Evolutionary conservation across 2,329 filamentous ascomycete species (phyloP).

Genomic region (Colletotrichum sojae): DNA sequence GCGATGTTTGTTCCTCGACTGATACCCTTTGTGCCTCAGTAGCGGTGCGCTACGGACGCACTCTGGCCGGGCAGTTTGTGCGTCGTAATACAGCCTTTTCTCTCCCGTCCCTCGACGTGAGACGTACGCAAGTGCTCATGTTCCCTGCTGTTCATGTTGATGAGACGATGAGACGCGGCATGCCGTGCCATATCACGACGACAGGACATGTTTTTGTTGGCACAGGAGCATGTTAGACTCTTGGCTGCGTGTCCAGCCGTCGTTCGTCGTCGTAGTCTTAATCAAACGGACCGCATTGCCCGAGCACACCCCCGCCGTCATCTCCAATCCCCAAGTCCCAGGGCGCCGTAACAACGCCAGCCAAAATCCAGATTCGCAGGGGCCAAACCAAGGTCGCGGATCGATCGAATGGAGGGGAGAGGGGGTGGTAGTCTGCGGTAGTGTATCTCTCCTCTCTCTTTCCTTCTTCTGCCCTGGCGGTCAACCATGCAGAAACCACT

Average conservation of each 20-base stretch:
- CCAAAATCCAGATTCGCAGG: conserved; percentile 15
- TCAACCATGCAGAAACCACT: conserved; percentile 15
- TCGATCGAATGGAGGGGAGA: conserved; percentile 8
- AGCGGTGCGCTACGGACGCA: neutral
- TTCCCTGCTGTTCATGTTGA: neutral
- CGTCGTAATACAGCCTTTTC: too few relatives aligned
- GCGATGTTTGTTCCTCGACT: neutral
- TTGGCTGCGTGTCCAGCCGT: conserved; percentile 14
- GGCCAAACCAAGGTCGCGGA: conserved; percentile 20
- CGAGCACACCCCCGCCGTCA: conserved; percentile 10
- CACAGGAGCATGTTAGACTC: neutral
- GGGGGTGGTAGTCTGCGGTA: neutral
- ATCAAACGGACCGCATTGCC: too few relatives aligned
- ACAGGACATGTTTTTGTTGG: neutral
- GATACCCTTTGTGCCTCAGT: neutral
- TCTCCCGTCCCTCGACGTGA: neutral
- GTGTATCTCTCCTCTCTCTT: neutral
- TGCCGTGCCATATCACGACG: neutral
- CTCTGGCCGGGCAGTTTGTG: neutral
- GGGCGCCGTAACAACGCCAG: neutral
- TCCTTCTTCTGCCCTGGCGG: conserved; percentile 16
- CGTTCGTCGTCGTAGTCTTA: neutral
- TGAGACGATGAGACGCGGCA: neutral
- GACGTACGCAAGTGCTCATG: neutral
- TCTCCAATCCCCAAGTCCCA: neutral